These are phyloP conservation scores for Akanthomyces dipterigenus DNA, from an alignment of 2,329 filamentous ascomycete genomes.

Conservation along the genomic window DNA sequence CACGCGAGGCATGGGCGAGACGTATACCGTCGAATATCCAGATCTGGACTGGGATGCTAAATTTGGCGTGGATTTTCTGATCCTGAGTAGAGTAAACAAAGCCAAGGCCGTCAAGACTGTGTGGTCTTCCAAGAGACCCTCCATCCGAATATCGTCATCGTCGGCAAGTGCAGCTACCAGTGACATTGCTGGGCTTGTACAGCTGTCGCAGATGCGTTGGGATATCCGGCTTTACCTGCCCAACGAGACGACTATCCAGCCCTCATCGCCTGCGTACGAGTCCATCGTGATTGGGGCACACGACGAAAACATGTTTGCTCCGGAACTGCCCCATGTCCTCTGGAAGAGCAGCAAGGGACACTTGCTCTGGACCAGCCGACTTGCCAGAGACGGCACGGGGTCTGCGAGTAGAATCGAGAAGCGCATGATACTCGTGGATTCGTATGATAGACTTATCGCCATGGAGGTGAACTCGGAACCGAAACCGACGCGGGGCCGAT, in stretches of 20 bases:
- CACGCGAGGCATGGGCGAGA: background rate
- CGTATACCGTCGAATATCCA: background rate
- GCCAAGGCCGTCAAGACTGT: background rate
- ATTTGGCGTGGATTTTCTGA: background rate
- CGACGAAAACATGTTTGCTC: background rate
- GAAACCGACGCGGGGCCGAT: background rate
- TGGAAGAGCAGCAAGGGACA: background rate
- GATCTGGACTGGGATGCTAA: background rate
- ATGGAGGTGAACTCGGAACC: background rate
- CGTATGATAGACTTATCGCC: background rate
- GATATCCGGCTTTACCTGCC: background rate
- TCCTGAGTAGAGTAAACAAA: background rate
- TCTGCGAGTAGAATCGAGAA: background rate
- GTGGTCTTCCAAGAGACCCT: background rate
- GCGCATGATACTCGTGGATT: background rate
- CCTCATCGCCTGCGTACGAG: background rate
- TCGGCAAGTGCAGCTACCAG: background rate
- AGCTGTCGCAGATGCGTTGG: background rate
- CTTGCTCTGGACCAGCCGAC: background rate
- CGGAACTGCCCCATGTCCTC: background rate
- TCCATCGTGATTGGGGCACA: background rate
- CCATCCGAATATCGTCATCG: background rate
- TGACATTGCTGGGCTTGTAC: background rate
- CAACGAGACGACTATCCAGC: background rate
- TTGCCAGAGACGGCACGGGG: background rate